Conservation (phyloP, 108 stramenopile species). For the Skeletonema costatum region DNA sequence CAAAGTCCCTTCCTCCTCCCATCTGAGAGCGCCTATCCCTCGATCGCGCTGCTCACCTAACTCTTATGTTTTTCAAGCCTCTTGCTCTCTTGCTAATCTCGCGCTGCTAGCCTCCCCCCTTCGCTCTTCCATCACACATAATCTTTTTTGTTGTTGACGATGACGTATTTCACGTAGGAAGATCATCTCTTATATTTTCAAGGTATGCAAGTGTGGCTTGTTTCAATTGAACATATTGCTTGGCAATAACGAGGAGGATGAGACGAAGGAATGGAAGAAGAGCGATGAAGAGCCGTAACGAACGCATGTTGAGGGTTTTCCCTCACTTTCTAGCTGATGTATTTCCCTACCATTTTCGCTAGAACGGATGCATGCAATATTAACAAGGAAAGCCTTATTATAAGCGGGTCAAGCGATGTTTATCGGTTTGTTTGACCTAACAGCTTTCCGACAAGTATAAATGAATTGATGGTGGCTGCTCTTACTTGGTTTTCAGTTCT, state of each 20-base stretch:
- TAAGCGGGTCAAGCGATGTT: neutral
- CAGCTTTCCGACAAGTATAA: neutral
- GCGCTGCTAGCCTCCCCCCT: neutral
- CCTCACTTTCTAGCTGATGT: neutral
- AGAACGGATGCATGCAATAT: constrained; percentile 3
- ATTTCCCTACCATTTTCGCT: neutral
- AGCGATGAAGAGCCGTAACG: neutral
- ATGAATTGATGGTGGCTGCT: no score
- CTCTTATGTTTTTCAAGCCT: no score
- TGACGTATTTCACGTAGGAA: neutral
- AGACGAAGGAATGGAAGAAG: neutral
- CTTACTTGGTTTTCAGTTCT: no score
- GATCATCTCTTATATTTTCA: neutral
- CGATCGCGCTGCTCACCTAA: no score
- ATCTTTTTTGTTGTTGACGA: neutral
- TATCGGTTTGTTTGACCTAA: neutral
- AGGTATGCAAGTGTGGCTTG: neutral
- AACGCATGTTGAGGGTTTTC: constrained; percentile 1
- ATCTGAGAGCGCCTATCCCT: no score
- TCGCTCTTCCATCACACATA: neutral
- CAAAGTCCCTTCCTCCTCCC: no score
- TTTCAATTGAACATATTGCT: neutral
- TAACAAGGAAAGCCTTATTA: neutral
- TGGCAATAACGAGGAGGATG: neutral
- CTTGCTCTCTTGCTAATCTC: no score